Evolutionary conservation across 768 basidiomycete genomes (phyloP), one percentile per base, ranked within the genome.

Genomic region (Imleria badia): DNA sequence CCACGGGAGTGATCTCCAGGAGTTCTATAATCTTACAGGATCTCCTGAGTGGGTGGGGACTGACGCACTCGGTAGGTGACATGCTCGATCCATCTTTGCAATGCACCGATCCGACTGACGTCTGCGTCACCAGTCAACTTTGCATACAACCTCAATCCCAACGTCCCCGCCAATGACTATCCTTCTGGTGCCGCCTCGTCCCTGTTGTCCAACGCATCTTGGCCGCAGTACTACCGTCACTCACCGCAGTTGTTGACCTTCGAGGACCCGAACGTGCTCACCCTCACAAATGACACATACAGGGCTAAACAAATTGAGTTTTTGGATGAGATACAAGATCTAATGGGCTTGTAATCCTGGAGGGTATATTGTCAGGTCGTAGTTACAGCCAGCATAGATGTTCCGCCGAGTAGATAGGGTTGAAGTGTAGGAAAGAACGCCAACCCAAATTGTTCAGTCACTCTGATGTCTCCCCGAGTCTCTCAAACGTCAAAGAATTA

Each of bases 1-100:
- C 52, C 62, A 63, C 33, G 51, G 31, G 34, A 63, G 52, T 17
- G 62, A 61, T 9, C 53, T 63, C 5, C 54, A 57, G 19, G 56
- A 54, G 15, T 63, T 54, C n/a, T 61, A 52, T 19, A 22, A 59
- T 17, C 9, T 61, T 23, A 38, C 51, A 0, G 50, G 60, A 20
- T 38, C 23, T 29, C 4, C 49, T 14, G 62, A 61, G n/a, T 55
- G 45, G 56, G 52, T 59, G 6, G 55, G 60, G 20, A 30, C 56
- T 1, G 60, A 61, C 30, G 51, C 55, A 3, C 60, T 59, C 7
- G 43, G 60, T 61, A 42, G 10, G 40, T 41, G n/a, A 35, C 12
- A 2, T 11, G 8, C 19, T 17, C 2, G 20, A 6, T n/a, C 29
- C 11, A 10, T 9, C 3, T 2, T 1, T 29, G 9, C 41, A 15